Evolutionary conservation across 768 basidiomycete genomes (phyloP).

Genomic region (Grammothele lineata): DNA sequence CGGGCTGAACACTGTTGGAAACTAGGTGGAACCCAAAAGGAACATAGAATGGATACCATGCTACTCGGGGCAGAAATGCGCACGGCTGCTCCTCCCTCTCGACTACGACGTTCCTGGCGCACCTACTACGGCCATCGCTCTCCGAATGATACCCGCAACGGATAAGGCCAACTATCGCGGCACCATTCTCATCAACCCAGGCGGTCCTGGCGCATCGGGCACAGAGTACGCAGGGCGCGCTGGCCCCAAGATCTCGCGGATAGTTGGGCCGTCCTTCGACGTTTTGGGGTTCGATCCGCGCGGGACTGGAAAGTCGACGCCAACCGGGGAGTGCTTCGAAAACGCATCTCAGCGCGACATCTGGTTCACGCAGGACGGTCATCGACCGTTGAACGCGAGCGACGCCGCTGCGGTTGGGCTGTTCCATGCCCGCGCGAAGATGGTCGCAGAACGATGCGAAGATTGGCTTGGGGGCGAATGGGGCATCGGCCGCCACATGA

Average conservation of each 20-base stretch:
- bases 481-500: constrained; percentile 19
- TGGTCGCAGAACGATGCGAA: constrained; percentile 7
- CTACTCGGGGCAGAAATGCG: constrained; percentile 11
- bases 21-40: not conserved
- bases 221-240: constrained; percentile 1
- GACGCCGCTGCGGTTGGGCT: constrained; percentile 7
- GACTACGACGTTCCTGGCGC: constrained; percentile 13
- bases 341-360: constrained; percentile 6
- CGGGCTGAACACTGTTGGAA: no score
- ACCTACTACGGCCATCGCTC: constrained; percentile 14
- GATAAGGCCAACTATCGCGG: constrained; percentile 3
- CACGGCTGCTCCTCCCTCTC: constrained; percentile 17
- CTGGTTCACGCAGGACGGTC: constrained; percentile 12
- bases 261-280: constrained; percentile 14
- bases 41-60: constrained; percentile 12
- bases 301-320: constrained; percentile 16
- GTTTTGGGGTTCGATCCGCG: constrained; percentile 20
- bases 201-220: constrained; percentile 11
- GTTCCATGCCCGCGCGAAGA: constrained; percentile 4
- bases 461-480: constrained; percentile 15
- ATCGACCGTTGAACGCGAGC: constrained; percentile 9
- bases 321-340: constrained; percentile 13
- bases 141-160: constrained; percentile 7
- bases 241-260: constrained; percentile 4
- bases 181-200: constrained; percentile 12